Evolutionary conservation across 1,284 basidiomycete species (phyloP), one percentile per base, ranked within the genome.

Genomic region (Amylostereum areolatum): DNA sequence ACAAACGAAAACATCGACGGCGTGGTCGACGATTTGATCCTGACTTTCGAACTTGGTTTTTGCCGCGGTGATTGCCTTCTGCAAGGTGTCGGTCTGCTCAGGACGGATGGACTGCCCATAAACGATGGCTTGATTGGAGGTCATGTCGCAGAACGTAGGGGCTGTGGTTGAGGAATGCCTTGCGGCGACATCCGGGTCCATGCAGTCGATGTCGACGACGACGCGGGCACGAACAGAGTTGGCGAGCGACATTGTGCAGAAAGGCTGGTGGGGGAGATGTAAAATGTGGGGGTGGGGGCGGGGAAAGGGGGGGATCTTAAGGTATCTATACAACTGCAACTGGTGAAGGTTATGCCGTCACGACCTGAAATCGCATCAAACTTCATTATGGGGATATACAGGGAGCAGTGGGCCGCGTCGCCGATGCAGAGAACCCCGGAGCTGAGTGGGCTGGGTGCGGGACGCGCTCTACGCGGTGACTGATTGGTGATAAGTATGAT

Each of bases 71-170:
- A 71, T 65, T 2, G 72, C 73, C 4, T 61, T 54, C 29, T 66
- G 56, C 43, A 75, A 55, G 11, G 75, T 52, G 24, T 55, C 48
- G 0, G 51, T 55, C 29, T 67, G 63, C 31, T 71, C 70, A 2
- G 67, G 62, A n/a, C 61, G 61, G 12, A 57, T 58, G 9, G 66
- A 66, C 51, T 75, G 66, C 28, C 58, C 57, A 53, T 69, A 64
- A 4, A 70, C 69, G 54, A 77, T 72, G 28, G 70, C 74, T 54
- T 77, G 74, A 49, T 76, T 77, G 10, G 74, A 78, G 31, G 74
- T 77, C 75, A 77, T 78, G 57, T 77, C 71, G 49, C 60, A 62
- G 64, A 77, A 77, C 35, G 52, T 55, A 30, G 5, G 25, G n/a
- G 59, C 58, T 1, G 52, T 48, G 3, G 36, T 39, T n/a, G 52